Evolutionary conservation across 2,329 filamentous ascomycete genomes (phyloP).

Genomic region (Hymenoscyphus linearis): DNA sequence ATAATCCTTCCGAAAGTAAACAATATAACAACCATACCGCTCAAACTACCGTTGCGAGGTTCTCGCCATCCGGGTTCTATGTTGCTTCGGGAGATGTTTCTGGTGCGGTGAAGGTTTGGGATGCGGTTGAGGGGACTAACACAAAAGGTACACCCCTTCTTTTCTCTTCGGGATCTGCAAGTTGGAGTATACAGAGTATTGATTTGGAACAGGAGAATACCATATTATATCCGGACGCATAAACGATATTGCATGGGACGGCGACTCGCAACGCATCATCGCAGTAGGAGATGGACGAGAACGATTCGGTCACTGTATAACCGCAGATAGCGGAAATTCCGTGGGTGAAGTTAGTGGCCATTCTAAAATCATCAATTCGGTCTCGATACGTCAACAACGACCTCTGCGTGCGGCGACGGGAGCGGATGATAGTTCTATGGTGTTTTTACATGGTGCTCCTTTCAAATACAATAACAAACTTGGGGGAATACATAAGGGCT

Average conservation of each 20-base stretch:
- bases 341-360: slow-evolving; percentile 93
- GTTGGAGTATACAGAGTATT: neutral
- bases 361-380: slow-evolving; percentile 83
- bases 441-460: slow-evolving; percentile 88
- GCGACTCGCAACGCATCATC: slow-evolving; percentile 92
- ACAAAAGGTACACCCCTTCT: slow-evolving; percentile 52
- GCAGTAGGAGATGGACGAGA: slow-evolving; percentile 94
- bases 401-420: slow-evolving; percentile 90
- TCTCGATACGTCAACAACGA: slow-evolving; percentile 82
- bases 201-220: slow-evolving; percentile 61
- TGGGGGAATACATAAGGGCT: slow-evolving; percentile 75
- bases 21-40: slow-evolving; percentile 92
- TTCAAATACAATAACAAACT: slow-evolving; percentile 94
- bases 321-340: slow-evolving; percentile 90
- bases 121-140: slow-evolving; percentile 74
- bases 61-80: slow-evolving; percentile 92
- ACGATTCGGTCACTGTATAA: slow-evolving; percentile 89
- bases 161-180: neutral
- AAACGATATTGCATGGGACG: slow-evolving; percentile 96
- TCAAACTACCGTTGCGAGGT: slow-evolving; percentile 85
- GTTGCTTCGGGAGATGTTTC: slow-evolving; percentile 85
- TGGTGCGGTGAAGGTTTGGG: slow-evolving; percentile 87
- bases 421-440: slow-evolving; percentile 81
- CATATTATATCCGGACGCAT: slow-evolving; percentile 90
- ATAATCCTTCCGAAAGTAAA: slow-evolving; percentile 75